phyloP scores from a whole-genome alignment of 345 rosid genomes.

The Murraya paniculata region DNA sequence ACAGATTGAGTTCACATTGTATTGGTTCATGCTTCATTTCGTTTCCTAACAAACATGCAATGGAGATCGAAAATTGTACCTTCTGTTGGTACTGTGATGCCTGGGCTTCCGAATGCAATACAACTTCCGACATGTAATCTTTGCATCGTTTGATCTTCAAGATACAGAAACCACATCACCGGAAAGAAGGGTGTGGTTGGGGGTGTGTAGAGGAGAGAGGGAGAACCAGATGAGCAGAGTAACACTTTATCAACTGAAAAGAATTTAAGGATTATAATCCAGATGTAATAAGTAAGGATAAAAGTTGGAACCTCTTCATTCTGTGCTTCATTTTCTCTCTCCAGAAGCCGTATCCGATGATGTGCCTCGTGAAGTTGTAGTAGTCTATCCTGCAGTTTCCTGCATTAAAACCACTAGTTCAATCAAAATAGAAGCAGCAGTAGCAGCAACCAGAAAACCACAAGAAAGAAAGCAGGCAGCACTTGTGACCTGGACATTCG shows the following conservation, averaged over 20 bases:
- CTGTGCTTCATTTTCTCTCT: constrained; percentile 56
- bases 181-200: not conserved
- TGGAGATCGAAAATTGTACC: constrained; percentile 39
- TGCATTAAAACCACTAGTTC: constrained; percentile 24
- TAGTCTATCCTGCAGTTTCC: constrained; percentile 34
- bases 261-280: constrained; percentile 3
- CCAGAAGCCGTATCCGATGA: constrained; percentile 42
- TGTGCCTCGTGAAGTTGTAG: constrained; percentile 55
- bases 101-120: constrained; percentile 92
- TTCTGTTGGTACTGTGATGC: constrained; percentile 78
- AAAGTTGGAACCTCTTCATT: constrained; percentile 54
- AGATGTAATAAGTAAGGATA: constrained; percentile 6
- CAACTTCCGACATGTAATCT: constrained; percentile 73
- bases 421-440: constrained; percentile 4
- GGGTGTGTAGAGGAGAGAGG: too few relatives aligned
- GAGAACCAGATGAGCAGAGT: not conserved
- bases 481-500: constrained; percentile 44
- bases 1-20: too few relatives aligned
- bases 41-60: not conserved
- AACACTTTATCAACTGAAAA: not conserved
- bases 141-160: constrained; percentile 68
- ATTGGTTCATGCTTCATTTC: not conserved
- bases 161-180: constrained; percentile 8
- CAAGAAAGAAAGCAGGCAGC: constrained; percentile 17
- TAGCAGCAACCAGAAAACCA: constrained; percentile 16